Evolutionary conservation across 768 basidiomycete species (phyloP), one percentile per base, ranked within the genome.

Genomic region (Suillus clintonianus): DNA sequence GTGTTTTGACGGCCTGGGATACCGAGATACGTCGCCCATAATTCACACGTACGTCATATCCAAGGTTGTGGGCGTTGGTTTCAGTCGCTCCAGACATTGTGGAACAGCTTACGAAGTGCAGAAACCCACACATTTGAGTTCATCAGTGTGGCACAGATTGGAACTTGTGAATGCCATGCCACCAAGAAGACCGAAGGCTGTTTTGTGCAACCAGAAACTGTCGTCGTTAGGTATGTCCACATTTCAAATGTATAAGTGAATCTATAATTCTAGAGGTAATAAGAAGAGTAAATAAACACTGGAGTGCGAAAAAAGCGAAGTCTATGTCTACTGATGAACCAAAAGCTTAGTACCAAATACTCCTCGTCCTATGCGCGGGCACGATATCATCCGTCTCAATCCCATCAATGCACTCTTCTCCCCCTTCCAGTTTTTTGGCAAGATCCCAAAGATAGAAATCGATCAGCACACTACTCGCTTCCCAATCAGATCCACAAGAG

Each of bases 401-500:
- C 0, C 85, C 89, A 37, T 87, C 83, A 5, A 92, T 79, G 65
- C 71, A 78, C 54, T 88, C 87, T 48, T 84, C 76, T 3, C 88
- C 89, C 19, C 63, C 76, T 74, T 94, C 92, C 5, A 94, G 77
- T 66, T 82, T 83, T 76, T 94, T 93, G 36, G 90, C 91, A 63
- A 94, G 72, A 72, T 95, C 94, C 93, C 94, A 97, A 13, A 95
- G 76, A 77, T 91, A 96, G 71, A 97, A 94, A 71, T 97, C 95
- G 58, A 94, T 90, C 64, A 97, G 69, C 51, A 95, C 94, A 66
- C 90, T 92, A 71, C 85, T 90, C 43, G 92, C 47, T 59, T 73
- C 55, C 64, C 69, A 61, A 63, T 67, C 59, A 56, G 62, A 37
- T 59, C 27, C 62, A 19, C 60, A 59, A 15, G 67, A n/a, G 15